These are phyloP conservation scores for Eucalyptus cloeziana DNA, from an alignment of 345 rosid species.

Conservation along the genomic window DNA sequence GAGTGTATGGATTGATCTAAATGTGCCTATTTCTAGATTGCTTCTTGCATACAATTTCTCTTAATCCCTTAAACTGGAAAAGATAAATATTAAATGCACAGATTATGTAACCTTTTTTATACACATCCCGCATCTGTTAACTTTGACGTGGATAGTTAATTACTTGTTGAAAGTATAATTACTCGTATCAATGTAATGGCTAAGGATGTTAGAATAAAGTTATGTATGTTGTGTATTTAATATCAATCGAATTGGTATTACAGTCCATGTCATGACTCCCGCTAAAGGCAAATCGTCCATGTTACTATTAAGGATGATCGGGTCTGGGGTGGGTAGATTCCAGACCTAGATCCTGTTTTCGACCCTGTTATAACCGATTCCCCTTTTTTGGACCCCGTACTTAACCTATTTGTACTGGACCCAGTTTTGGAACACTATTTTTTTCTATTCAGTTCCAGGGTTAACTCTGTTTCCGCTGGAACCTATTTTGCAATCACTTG, in stretches of 20 bases:
- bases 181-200: background rate
- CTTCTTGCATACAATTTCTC: background rate
- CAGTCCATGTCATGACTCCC: background rate
- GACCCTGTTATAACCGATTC: accelerated
- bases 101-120: background rate
- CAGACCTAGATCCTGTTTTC: accelerated
- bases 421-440: no score
- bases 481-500: accelerated
- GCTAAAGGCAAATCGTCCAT: background rate
- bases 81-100: background rate
- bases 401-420: no score
- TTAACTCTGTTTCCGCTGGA: accelerated
- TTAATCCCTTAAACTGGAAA: background rate
- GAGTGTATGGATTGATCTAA: background rate
- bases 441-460: accelerated
- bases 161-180: background rate
- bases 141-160: background rate
- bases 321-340: no score
- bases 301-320: background rate
- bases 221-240: background rate
- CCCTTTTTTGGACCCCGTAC: accelerated
- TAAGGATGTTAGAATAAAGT: background rate
- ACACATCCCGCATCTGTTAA: background rate
- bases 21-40: background rate
- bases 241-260: background rate